Percentiles rank a stretch among this genome's conserved stretches.
Evolutionary conservation across 2,329 filamentous ascomycete genomes (phyloP).

Genomic region (Diplodia seriata): DNA sequence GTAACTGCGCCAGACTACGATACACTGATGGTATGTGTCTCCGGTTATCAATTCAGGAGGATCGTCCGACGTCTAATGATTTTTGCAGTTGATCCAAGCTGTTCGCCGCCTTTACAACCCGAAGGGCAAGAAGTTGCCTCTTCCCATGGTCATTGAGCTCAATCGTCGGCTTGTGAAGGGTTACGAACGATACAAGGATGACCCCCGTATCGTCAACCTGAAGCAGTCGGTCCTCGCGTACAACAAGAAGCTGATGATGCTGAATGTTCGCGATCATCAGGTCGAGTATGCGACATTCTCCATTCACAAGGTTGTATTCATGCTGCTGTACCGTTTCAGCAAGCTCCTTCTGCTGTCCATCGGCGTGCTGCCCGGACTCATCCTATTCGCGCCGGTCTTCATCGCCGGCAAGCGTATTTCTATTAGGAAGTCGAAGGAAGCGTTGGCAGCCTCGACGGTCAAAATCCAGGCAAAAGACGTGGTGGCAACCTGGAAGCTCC

Average conservation of each 20-base stretch:
- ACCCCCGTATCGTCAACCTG: slow-evolving; percentile 79
- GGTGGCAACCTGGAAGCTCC: slow-evolving; percentile 52
- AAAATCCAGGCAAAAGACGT: slow-evolving; percentile 51
- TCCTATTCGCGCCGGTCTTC: slow-evolving; percentile 73
- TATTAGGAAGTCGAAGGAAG: slow-evolving; percentile 48
- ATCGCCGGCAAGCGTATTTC: slow-evolving; percentile 48
- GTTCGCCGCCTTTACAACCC: slow-evolving; percentile 92
- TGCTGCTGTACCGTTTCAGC: slow-evolving; percentile 77
- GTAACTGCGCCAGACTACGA: slow-evolving; percentile 94
- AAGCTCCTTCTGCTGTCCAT: slow-evolving; percentile 80
- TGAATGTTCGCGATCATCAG: slow-evolving; percentile 92
- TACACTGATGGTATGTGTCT: slow-evolving; percentile 75
- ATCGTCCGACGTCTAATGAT: not conserved
- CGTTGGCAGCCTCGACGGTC: slow-evolving; percentile 50
- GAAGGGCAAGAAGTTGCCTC: slow-evolving; percentile 88
- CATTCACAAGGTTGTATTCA: slow-evolving; percentile 74
- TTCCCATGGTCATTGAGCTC: slow-evolving; percentile 91
- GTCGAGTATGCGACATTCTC: slow-evolving; percentile 90
- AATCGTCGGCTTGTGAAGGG: slow-evolving; percentile 90
- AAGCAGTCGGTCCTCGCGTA: slow-evolving; percentile 80
- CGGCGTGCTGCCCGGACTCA: slow-evolving; percentile 82
- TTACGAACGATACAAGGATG: slow-evolving; percentile 90
- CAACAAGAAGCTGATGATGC: slow-evolving; percentile 82
- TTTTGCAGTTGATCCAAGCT: slow-evolving; percentile 79
- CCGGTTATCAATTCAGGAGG: not conserved